Percentiles rank a stretch among this genome's conserved stretches.
phyloP scores from a whole-genome alignment of 2,329 filamentous ascomycete species.

The Dactylellina drechsleri region DNA sequence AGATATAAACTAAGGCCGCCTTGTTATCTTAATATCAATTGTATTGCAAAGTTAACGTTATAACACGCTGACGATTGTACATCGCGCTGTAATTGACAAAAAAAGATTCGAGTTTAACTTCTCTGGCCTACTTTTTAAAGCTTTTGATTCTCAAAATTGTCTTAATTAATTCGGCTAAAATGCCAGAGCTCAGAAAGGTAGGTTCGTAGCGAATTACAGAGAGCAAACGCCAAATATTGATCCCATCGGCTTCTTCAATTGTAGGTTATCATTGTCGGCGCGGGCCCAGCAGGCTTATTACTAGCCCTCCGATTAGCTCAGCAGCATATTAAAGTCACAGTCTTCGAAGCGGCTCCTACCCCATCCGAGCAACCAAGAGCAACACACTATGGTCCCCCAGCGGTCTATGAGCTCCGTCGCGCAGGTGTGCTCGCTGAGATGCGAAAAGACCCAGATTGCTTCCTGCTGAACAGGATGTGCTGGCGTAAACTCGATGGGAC shows the following conservation, averaged over 20 bases:
- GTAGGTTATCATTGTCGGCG: conserved; percentile 65
- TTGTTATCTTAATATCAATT: neutral
- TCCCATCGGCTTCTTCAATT: neutral
- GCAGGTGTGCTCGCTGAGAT: conserved; percentile 70
- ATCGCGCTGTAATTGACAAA: no score
- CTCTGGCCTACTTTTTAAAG: no score
- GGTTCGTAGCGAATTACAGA: neutral
- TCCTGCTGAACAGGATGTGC: conserved; percentile 62
- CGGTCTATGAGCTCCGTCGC: conserved; percentile 69
- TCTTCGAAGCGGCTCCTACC: conserved; percentile 68
- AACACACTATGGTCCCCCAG: conserved; percentile 71
- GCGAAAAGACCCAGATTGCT: conserved; percentile 62
- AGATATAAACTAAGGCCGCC: no score
- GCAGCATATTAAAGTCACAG: conserved; percentile 66
- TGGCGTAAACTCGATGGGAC: conserved; percentile 64
- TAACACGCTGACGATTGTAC: no score
- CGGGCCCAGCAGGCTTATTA: conserved; percentile 66
- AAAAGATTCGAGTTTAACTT: no score
- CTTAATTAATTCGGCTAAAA: neutral
- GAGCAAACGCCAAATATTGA: no score
- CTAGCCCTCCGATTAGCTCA: conserved; percentile 68
- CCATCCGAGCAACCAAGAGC: conserved; percentile 72
- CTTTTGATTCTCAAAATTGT: no score
- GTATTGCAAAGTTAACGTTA: no score
- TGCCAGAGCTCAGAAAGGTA: conserved; percentile 45